phyloP scores from a whole-genome alignment of 2,329 filamentous ascomycete species.

The Graphilbum sp. region DNA sequence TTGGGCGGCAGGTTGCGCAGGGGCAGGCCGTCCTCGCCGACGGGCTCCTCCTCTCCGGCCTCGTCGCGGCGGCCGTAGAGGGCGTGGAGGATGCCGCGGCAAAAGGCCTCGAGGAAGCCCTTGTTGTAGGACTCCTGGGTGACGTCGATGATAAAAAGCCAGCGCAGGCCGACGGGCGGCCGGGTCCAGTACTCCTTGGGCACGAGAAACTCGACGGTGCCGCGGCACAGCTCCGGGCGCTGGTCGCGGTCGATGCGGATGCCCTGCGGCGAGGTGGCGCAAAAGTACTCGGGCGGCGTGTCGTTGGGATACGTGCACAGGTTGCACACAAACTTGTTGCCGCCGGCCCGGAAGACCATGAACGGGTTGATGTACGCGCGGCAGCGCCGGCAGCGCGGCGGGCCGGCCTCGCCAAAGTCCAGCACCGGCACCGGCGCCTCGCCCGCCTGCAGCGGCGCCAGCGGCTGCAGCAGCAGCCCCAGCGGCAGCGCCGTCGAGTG shows the following conservation, averaged over 20 bases:
- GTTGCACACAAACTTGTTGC: slow-evolving; percentile 95
- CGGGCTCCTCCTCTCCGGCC: slow-evolving; percentile 38
- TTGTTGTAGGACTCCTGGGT: slow-evolving; percentile 83
- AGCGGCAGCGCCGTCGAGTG: slow-evolving; percentile 68
- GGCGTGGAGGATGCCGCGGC: slow-evolving; percentile 70
- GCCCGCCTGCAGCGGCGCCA: slow-evolving; percentile 68
- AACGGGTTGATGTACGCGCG: slow-evolving; percentile 97
- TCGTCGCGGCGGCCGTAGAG: slow-evolving; percentile 57
- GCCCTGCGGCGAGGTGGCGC: slow-evolving; percentile 74
- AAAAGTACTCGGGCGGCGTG: slow-evolving; percentile 81
- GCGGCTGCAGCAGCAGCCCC: slow-evolving; percentile 74
- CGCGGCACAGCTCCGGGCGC: slow-evolving; percentile 74
- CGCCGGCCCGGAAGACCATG: slow-evolving; percentile 89
- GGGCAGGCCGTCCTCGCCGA: slow-evolving; percentile 36
- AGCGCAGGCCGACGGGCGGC: slow-evolving; percentile 73
- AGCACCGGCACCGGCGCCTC: slow-evolving; percentile 80
- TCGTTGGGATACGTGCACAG: slow-evolving; percentile 97
- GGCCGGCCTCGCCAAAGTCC: slow-evolving; percentile 84
- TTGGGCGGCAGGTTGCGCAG: slow-evolving; percentile 53
- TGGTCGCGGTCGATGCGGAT: slow-evolving; percentile 76
- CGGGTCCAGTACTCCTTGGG: slow-evolving; percentile 98
- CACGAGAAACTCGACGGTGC: slow-evolving; percentile 90
- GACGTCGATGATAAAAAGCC: slow-evolving; percentile 85
- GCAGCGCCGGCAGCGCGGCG: slow-evolving; percentile 82
- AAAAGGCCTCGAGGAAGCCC: slow-evolving; percentile 79